These are phyloP conservation scores for Rutstroemia sp. DNA, from an alignment of 2,329 filamentous ascomycete genomes.

Conservation along the genomic window DNA sequence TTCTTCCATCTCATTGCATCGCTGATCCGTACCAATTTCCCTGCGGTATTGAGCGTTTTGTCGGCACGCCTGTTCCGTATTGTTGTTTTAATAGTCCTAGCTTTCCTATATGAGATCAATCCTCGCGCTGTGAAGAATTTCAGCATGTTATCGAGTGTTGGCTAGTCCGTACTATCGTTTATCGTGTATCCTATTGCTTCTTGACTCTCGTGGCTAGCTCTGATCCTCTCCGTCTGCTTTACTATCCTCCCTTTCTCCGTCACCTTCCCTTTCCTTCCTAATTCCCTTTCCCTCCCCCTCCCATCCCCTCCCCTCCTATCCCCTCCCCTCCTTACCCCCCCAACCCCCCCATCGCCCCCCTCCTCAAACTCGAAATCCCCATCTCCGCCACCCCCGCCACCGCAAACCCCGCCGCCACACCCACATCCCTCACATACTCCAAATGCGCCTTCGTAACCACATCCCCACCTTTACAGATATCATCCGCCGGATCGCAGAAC, in stretches of 20 bases:
- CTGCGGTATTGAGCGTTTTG: too few species aligned
- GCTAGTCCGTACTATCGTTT: too few species aligned
- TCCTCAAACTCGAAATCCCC: conserved; percentile 22
- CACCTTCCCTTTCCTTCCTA: not conserved
- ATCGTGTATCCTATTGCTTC: too few species aligned
- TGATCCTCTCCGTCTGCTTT: not conserved
- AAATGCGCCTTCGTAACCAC: conserved; percentile 16
- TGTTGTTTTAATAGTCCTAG: too few species aligned
- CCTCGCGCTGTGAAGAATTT: too few species aligned
- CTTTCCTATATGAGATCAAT: too few species aligned
- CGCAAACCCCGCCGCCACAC: conserved; percentile 21
- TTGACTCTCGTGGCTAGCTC: too few species aligned
- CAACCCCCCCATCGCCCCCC: conserved; percentile 3
- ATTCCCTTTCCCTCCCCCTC: not conserved
- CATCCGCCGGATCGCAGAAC: conserved; percentile 19
- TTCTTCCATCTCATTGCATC: too few species aligned
- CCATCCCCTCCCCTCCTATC: not conserved
- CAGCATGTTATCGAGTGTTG: too few species aligned
- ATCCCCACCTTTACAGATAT: conserved; percentile 21
- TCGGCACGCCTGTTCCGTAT: too few species aligned
- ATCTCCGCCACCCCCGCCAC: conserved; percentile 15
- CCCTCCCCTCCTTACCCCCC: not conserved
- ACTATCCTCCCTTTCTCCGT: not conserved
- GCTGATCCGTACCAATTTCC: too few species aligned
- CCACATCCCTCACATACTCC: conserved; percentile 20